These are phyloP conservation scores for Kwoniella sp. DNA, from an alignment of 768 basidiomycete species.

Conservation along the genomic window DNA sequence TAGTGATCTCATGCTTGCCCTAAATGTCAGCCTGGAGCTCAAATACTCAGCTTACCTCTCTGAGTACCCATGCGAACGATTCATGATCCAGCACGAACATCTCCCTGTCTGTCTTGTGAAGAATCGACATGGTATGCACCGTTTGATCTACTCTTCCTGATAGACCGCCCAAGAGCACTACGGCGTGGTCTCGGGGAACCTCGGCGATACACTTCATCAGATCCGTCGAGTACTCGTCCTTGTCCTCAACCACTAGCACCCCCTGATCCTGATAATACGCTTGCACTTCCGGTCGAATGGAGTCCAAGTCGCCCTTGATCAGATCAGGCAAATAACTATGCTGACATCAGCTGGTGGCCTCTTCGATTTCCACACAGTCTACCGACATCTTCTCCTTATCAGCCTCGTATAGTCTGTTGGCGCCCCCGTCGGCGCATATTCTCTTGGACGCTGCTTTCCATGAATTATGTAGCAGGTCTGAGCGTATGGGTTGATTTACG, in stretches of 20 bases:
- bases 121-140: conserved; percentile 75
- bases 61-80: conserved; percentile 83
- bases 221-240: conserved; percentile 81
- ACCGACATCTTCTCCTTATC: conserved; percentile 24
- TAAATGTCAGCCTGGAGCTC: conserved; percentile 41
- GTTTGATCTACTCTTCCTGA: conserved; percentile 92
- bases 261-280: conserved; percentile 62
- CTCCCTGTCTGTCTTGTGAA: conserved; percentile 71
- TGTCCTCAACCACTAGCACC: conserved; percentile 64
- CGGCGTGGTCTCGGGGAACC: conserved; percentile 48
- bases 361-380: not conserved
- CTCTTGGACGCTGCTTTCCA: conserved; percentile 52
- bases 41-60: conserved; percentile 56
- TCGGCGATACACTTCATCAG: conserved; percentile 83
- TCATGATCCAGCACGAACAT: conserved; percentile 84
- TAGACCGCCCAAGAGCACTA: conserved; percentile 80
- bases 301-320: conserved; percentile 93
- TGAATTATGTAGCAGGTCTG: conserved; percentile 57
- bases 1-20: conserved; percentile 75
- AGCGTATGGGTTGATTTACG: conserved; percentile 77
- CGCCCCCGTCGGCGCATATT: conserved; percentile 82
- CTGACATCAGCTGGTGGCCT: not conserved
- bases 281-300: conserved; percentile 69
- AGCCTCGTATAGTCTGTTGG: conserved; percentile 72
- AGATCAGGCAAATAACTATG: conserved; percentile 71